Evolutionary conservation across 2,329 filamentous ascomycete species (phyloP).

Genomic region (Cytospora piceicola): DNA sequence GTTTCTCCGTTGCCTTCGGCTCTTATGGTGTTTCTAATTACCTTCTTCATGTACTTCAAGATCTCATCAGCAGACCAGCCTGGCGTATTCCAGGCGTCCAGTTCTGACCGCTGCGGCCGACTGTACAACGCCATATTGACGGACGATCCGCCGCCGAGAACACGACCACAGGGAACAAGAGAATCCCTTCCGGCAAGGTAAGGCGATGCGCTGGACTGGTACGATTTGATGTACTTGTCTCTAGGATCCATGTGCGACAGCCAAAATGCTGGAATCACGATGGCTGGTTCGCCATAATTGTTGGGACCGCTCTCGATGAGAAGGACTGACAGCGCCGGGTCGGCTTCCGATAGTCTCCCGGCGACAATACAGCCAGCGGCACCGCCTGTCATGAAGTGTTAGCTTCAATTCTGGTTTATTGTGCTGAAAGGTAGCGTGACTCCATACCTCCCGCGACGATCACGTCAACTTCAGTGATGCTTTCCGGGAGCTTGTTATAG

Average conservation of each 20-base stretch:
- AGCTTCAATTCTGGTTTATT: too few species aligned
- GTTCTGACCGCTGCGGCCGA: constrained; percentile 40
- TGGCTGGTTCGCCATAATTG: constrained; percentile 52
- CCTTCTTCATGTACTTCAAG: constrained; percentile 54
- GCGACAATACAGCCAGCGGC: constrained; percentile 54
- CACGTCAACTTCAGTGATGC: constrained; percentile 51
- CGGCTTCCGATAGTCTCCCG: constrained; percentile 52
- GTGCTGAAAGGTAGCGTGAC: not conserved
- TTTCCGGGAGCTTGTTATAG: constrained; percentile 34
- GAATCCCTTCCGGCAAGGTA: constrained; percentile 49
- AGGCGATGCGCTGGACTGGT: constrained; percentile 50
- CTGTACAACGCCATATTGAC: constrained; percentile 50
- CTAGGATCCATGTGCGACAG: constrained; percentile 51
- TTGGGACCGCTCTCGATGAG: constrained; percentile 59
- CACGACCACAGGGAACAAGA: constrained; percentile 44
- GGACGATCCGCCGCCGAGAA: constrained; percentile 58
- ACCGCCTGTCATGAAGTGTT: constrained; percentile 42
- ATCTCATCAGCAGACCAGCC: constrained; percentile 42
- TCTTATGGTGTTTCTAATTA: constrained; percentile 31
- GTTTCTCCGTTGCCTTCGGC: not conserved
- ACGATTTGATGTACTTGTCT: constrained; percentile 50
- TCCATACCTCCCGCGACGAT: constrained; percentile 52
- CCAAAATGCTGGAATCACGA: constrained; percentile 55
- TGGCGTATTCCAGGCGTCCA: constrained; percentile 36
- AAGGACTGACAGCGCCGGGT: constrained; percentile 52